Base-by-base conservation (phyloP, 2,329 filamentous ascomycete genomes). In the Ascochyta pisi region DNA sequence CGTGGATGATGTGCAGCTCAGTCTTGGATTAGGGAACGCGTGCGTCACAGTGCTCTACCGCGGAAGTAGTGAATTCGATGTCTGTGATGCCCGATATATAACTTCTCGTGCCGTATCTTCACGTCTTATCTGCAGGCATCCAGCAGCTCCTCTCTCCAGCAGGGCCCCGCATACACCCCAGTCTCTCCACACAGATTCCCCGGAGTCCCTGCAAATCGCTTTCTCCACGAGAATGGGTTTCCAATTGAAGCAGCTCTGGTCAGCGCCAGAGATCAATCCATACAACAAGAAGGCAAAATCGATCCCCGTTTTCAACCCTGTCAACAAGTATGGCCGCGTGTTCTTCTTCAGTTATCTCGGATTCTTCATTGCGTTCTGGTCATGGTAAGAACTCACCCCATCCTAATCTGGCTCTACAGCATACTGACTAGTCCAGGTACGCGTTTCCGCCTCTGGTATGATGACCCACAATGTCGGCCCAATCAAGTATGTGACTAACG, bases 271-370 rank as follows among this genome's bases (percentile, higher is more conserved):
- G 73, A 78, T 96, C 78, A 96, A 96, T 74, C 91, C 92, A 9
- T 84, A 92, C 78, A 96, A 89, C 79, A 83, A 84, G 55, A 96
- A 96, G 75, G 92, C 92, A 50, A 86, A 84, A 57, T 90, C 90
- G 0, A 85, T 96, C 42, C 92, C 92, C 0, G 74, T 91, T 22
- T 79, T 96, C 59, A 96, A 96, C 73, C 85, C 89, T 0, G 71
- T 93, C 66, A 84, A 96, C 73, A 79, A 87, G 65, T 92, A 96
- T 79, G 92, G 92, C 34, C 84, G 92, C 6, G 92, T 95, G 0
- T 96, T 96, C 77, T 92, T 93, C 81, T 96, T 96, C 78, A 90
- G 89, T 1, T 95, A 90, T 87, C 83, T 92, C 43, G 90, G 90
- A 2, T 95, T 95, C 76, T 87, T 95, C 83, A 84, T 94, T 49